Base-by-base conservation (phyloP, 192 early-diverging fungal species). In the Umbelopsis ramanniana region DNA sequence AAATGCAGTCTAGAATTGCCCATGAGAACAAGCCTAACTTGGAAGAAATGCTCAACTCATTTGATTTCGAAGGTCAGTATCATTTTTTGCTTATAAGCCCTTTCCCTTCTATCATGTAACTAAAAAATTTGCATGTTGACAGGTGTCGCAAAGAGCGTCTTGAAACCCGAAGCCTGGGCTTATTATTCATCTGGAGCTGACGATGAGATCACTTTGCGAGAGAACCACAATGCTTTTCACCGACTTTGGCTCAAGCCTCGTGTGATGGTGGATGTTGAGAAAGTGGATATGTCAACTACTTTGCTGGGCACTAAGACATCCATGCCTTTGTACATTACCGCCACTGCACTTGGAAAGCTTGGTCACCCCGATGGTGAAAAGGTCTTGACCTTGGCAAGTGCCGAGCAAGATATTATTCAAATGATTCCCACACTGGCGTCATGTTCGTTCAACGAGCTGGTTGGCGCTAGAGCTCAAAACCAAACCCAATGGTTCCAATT, bases 111-210 rank as follows among this genome's bases (percentile, higher is more conserved):
- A n/a, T n/a, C n/a, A n/a, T 19, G 6, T 45, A 45, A 17, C 24
- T 6, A 46, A 11, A n/a, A n/a, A n/a, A 26, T 6, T 1, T 46
- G 19, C 6, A 6, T 69, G 6, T 38, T 35, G 33, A 46, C 80
- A 86, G 83, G 79, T 9, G 79, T 92, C 6, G 92, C 92, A 12
- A 72, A 79, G 24, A 70, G 69, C 54, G 78, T 83, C 10, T 54
- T 94, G 38, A 85, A 79, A 57, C 70, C 85, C 47, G 90, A 92
- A 63, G 91, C 92, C 1, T 93, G 93, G 87, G 90, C 89, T 33
- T 96, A 96, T 80, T 96, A 93, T 70, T 92, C 89, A 43, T 91
- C 89, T 37, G 94, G 89, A 37, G 82, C 89, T 4, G 93, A 92
- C 55, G 93, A 96, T 73, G 93, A 94, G 82, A 84, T 94, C 38